Evolutionary conservation across 352 stramenopile species (phyloP), one percentile per base, ranked within the genome.

Genomic region (Globisporangium apiculatum): DNA sequence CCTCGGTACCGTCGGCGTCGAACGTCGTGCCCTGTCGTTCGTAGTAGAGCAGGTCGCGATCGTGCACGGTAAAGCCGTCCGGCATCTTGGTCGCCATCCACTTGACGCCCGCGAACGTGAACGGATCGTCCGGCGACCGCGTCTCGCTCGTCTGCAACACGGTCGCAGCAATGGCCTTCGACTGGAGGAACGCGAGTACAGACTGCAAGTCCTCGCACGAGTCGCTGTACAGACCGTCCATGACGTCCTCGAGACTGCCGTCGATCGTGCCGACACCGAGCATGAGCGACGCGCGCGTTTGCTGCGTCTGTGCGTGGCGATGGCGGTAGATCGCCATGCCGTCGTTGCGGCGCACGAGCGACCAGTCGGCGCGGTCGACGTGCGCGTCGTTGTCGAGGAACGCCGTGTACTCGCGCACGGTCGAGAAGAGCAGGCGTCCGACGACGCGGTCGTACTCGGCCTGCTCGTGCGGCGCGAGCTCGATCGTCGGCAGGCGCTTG

Each of bases 211-310:
- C 66, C 40, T 67, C 50, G 11, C 53, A 75, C 1, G 58, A 71
- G 24, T 80, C 72, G 43, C 66, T 69, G 59, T 80, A 77, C 17
- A 80, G 59, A 0, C 72, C 72, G 17, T 62, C 58, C 72, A 80
- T 77, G 57, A 75, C 67, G 50, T 80, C 59, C 40, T 65, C 52
- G 5, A 65, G 45, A 10, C 37, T 50, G 4, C 50, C 58, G 12
- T 49, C n/a, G 38, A 64, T 53, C 36, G 42, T 42, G 0, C 50
- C 52, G n/a, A 53, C 24, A 35, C 58, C 56, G 10, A 43, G n/a
- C 56, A 61, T 49, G 12, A 57, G 36, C 2, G 56, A 48, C 41
- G 41, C 18, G 45, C 51, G 57, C 18, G 18, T 24, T 24, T 1
- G 18, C 18, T 46, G 41, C 50, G 56, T 40, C 40, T 15, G 35